phyloP scores from a whole-genome alignment of 257 asterid genomes.

The Leonotis leonurus region DNA sequence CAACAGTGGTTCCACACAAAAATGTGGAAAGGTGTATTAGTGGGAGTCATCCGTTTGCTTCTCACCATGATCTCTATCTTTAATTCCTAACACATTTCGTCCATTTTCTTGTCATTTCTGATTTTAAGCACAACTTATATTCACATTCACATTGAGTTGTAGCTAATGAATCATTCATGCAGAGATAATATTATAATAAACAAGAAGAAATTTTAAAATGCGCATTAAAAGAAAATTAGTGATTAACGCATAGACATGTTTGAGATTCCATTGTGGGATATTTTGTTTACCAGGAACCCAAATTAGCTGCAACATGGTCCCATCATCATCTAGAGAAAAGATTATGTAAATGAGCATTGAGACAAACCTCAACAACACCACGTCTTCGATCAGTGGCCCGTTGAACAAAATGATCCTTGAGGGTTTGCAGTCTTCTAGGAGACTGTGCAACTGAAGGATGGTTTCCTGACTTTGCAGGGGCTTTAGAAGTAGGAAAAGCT shows the following conservation, averaged over 20 bases:
- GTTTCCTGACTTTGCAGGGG: conserved; percentile 37
- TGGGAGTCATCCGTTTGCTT: no score
- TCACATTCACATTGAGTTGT: conserved; percentile 3
- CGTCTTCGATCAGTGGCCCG: conserved; percentile 94
- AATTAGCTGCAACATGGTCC: neutral
- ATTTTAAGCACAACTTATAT: neutral
- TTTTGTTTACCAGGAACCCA: neutral
- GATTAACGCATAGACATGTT: no score
- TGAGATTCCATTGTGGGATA: neutral
- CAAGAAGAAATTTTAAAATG: neutral
- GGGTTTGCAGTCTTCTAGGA: conserved; percentile 54
- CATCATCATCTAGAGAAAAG: conserved; percentile 17
- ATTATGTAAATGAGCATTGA: neutral
- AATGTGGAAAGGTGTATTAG: no score
- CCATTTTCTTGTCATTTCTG: neutral
- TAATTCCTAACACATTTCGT: no score
- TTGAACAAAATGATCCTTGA: conserved; percentile 70
- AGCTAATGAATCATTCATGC: neutral
- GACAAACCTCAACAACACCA: conserved; percentile 86
- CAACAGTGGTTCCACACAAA: no score
- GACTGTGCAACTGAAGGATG: conserved; percentile 33
- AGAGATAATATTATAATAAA: neutral
- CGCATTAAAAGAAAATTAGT: neutral
- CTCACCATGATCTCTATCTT: no score
- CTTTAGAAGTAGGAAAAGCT: conserved; percentile 26